Percentiles rank a stretch among this genome's conserved stretches.
These are phyloP conservation scores for Celoporthe dispersa DNA, from an alignment of 2,329 filamentous ascomycete species.

Conservation along the genomic window DNA sequence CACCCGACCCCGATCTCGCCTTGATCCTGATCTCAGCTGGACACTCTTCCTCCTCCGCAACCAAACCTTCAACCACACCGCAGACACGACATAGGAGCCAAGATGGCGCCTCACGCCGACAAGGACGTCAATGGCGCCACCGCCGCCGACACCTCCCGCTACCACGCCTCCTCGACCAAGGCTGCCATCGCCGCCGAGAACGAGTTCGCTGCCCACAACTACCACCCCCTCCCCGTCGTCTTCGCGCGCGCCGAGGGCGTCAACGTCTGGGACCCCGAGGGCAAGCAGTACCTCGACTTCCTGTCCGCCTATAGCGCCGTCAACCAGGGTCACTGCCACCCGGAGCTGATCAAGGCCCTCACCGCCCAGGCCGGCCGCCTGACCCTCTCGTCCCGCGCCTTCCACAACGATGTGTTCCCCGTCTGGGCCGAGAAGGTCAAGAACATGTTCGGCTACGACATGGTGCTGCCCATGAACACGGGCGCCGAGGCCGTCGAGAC, in stretches of 20 bases:
- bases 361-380: constrained; percentile 86
- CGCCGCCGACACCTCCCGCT: constrained; percentile 49
- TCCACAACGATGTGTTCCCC: constrained; percentile 98
- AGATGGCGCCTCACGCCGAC: constrained; percentile 64
- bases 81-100: constrained; percentile 28
- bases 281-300: constrained; percentile 94
- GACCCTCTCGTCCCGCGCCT: constrained; percentile 91
- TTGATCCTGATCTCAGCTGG: background rate
- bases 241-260: constrained; percentile 85
- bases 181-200: constrained; percentile 81
- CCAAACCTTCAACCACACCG: background rate
- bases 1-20: background rate
- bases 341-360: constrained; percentile 88
- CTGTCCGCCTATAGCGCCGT: constrained; percentile 97
- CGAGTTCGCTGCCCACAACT: constrained; percentile 94
- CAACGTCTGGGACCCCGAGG: constrained; percentile 96
- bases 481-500: constrained; percentile 96
- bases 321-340: constrained; percentile 98
- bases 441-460: constrained; percentile 89
- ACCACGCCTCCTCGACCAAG: constrained; percentile 78
- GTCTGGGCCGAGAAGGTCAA: constrained; percentile 93
- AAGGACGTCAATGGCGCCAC: constrained; percentile 48
- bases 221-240: constrained; percentile 94
- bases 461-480: constrained; percentile 98
- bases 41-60: background rate